Base-by-base conservation (phyloP, 345 rosid genomes). In the Populus tremula region DNA sequence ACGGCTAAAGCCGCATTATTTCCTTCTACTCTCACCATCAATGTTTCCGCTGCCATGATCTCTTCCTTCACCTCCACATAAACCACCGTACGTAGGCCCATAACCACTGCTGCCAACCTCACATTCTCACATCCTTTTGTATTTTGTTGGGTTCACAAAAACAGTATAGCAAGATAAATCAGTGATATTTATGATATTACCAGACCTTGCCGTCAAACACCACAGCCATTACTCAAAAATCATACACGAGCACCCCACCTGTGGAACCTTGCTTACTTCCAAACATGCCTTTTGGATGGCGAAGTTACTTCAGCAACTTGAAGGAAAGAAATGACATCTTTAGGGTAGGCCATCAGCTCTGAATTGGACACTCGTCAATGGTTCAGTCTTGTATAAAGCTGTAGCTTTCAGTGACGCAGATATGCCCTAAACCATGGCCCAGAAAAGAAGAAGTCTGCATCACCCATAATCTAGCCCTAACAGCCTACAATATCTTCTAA, bases 71-170 rank as follows among this genome's bases (percentile, higher is more conserved):
- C 27, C n/a, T 1, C 62, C 62, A 21, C 13, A 56, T 8, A 8
- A 9, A 41, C 8, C 53, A 38, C 18, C 5, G 11, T 43, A 21
- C 5, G 16, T 16, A 27, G 27, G 27, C 27, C 17, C 6, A 39
- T 21, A 20, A 21, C 53, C 41, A 11, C 9, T 53, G 45, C 7
- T 50, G 17, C 29, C 2, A 9, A 0, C 65, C 35, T 54, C 33
- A 20, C 18, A 1, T 20, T 31, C 49, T 50, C 12, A 54, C 47
- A 18, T 54, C 49, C 2, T 35, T 54, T 13, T 54, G 66, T 21
- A 35, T 8, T 35, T 72, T 72, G 65, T 54, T 31, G 54, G 23
- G 75, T 25, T 35, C 75, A 49, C 36, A 70, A 25, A 70, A 70
- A 5, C 23, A 6, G 8, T 6, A 43, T 9, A 13, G n/a, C 39